Evolutionary conservation across 768 basidiomycete genomes (phyloP), one percentile per base, ranked within the genome.

Genomic region (Coprinopsis sp.): DNA sequence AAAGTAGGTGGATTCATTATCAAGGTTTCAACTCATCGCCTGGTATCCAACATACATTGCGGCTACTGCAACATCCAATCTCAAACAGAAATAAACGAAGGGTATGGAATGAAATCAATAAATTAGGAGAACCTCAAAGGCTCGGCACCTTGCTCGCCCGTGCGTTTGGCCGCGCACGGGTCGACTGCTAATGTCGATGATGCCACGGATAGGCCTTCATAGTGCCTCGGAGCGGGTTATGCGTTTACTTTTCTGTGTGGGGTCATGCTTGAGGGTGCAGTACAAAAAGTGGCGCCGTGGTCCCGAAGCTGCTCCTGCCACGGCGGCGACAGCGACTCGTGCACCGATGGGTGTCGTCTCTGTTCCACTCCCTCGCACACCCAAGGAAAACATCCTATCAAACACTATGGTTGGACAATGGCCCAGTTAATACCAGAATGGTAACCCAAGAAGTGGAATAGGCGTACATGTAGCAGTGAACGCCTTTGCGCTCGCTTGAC

Each of bases 321-420:
- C 83, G 6, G 82, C 76, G 5, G 79, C 81, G 1, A 78, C 81
- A 18, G 83, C 75, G 13, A 82, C 81, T 5, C 86, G 78, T 10
- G 76, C 74, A 2, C 78, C 76, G 4, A 82, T 57, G 14, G 85
- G 78, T 3, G 78, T 76, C 1, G 77, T 69, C 40, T 88, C 81
- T 0, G 82, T 76, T 3, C 84, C 86, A 47, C 81, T 79, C 23
- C 82, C 81, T n/a, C 90, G 83, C 7, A 91, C 71, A 16, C 89
- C 89, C 10, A 92, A 72, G 4, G 84, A 88, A 60, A 91, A 92
- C 91, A 91, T 90, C 23, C 89, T 70, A 63, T 91, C 89, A 58
- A 91, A 93, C 11, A 91, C 90, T 92, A 52, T 16, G 18, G 37
- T n/a, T n/a, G n/a, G 30, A 4, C 3, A 23, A 16, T n/a, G 19